Evolutionary conservation across 495 filamentous ascomycete species (phyloP), one percentile per base, ranked within the genome.

Genomic region (Geoglossum glabrum): DNA sequence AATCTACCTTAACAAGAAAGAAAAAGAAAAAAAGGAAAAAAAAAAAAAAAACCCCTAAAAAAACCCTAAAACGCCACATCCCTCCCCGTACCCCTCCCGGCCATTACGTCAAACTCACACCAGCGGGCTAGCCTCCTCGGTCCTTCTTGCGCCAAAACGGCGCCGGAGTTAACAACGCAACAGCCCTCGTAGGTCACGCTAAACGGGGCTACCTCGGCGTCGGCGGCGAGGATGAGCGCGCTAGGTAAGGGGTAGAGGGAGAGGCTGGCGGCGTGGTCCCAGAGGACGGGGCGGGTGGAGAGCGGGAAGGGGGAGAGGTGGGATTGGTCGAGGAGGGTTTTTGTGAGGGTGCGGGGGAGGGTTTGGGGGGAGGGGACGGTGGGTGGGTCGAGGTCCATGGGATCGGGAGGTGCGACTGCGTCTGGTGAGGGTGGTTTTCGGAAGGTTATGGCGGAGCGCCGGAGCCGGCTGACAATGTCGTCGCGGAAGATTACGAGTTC

Each of bases 291-390:
- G 2, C 92, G 77, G 27, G 75, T 71, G 0, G 78, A 71, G 28
- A 86, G 74, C 0, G 85, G 83, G 69, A 96, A 98, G 0, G 92
- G 92, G 0, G 85, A 82, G 6, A 98, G 71, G 38, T 85, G 83
- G 4, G 86, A 87, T 68, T 98, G 92, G 63, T 95, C 90, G n/a
- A 98, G 74, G 30, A 98, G 65, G 0, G 93, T 94, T 65, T 93
- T 94, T 62, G 89, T 86, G 0, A 96, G 74, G 71, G 46, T 27
- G 43, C 2, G 15, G 43, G 56, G 36, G 7, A 6, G 10, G 1
- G 25, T n/a, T 55, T 34, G 21, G 25, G 40, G 10, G 10, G 54
- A 30, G 4, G 19, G 5, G 26, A 8, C 5, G 19, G 13, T 15
- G 8, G 57, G 59, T 15, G 58, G 51, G 38, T 65, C 64, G 45